Percentiles rank a stretch among this genome's conserved stretches.
These are phyloP conservation scores for Corinectria fuckeliana DNA, from an alignment of 2,329 filamentous ascomycete species.

Conservation along the genomic window DNA sequence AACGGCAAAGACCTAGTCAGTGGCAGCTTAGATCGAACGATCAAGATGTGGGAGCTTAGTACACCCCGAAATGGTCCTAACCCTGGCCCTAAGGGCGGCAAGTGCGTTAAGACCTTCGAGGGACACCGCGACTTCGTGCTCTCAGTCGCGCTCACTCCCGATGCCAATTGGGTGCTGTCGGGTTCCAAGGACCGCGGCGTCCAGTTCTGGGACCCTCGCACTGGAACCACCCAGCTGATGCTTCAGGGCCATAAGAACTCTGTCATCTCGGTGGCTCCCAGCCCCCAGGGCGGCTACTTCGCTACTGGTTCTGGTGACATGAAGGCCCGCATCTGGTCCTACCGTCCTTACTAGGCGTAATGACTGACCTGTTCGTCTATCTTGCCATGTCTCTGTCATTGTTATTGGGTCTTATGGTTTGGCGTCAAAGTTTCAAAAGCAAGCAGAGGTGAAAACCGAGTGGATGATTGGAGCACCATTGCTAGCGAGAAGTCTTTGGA, in stretches of 20 bases:
- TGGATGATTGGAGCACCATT: background rate
- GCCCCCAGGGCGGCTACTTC: slow-evolving; percentile 85
- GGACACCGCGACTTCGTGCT: slow-evolving; percentile 98
- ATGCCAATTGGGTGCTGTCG: slow-evolving; percentile 94
- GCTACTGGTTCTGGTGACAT: slow-evolving; percentile 97
- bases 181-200: slow-evolving; percentile 97
- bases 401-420: slow-evolving; percentile 16
- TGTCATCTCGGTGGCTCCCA: slow-evolving; percentile 95
- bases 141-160: slow-evolving; percentile 91
- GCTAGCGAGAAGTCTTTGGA: background rate
- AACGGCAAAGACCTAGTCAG: slow-evolving; percentile 92
- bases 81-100: slow-evolving; percentile 79
- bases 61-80: slow-evolving; percentile 72
- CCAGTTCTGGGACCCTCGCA: slow-evolving; percentile 97
- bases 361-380: background rate
- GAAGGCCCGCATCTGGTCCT: slow-evolving; percentile 97
- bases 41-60: slow-evolving; percentile 98
- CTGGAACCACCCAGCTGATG: slow-evolving; percentile 95
- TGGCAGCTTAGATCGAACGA: slow-evolving; percentile 95
- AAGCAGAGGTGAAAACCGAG: slow-evolving; percentile 12
- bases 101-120: slow-evolving; percentile 96
- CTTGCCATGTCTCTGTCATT: slow-evolving; percentile 14
- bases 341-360: slow-evolving; percentile 54
- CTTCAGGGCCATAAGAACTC: slow-evolving; percentile 99
- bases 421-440: slow-evolving; percentile 22